Base-by-base conservation (phyloP, 1,284 basidiomycete genomes). In the Rhodotorula sp. region DNA sequence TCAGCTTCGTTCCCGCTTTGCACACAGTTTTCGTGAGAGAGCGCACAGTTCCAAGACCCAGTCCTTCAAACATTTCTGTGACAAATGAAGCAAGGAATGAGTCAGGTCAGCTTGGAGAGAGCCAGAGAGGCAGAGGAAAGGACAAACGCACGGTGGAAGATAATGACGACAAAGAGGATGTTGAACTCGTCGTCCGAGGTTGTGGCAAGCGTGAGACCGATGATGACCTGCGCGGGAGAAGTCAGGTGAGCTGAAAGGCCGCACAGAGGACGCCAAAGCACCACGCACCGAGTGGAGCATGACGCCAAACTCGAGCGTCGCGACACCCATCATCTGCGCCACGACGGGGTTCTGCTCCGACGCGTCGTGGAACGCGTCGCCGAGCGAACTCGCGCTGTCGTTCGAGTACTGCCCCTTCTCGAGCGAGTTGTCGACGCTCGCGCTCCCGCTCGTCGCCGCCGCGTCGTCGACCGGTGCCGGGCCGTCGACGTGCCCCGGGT, bases 261-360 rank as follows among this genome's bases (percentile, higher is more conserved):
- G 19, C 7, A 16, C 10, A 19, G 48, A 23, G 27, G 46, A 10
- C 23, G 19, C 12, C 21, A 19, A 8, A 34, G 17, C 25, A 23
- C 5, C 44, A 8, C 41, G 96, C 96, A 77, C 98, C 93, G 76
- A 98, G 61, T 72, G 72, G 61, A 75, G 57, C 14, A 69, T 59
- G 57, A 97, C 92, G 78, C 96, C 96, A 78, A 97, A 97, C 81
- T 88, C 93, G 68, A 96, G 85, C 73, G 94, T 92, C 52, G 86
- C 88, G 57, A 94, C 85, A 25, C 92, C 93, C 59, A 98, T 85
- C n/a, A 66, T 52, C 52, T 67, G 61, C 21, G 70, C 72, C 12
- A 66, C 61, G 52, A 70, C 25, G 5, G 72, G 72, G 66, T 67
- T 70, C 46, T 65, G 56, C 59, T 73, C 78, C 4, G 86, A 83